Conservation (phyloP, 2,329 filamentous ascomycete genomes). For the Camillea tinctor region DNA sequence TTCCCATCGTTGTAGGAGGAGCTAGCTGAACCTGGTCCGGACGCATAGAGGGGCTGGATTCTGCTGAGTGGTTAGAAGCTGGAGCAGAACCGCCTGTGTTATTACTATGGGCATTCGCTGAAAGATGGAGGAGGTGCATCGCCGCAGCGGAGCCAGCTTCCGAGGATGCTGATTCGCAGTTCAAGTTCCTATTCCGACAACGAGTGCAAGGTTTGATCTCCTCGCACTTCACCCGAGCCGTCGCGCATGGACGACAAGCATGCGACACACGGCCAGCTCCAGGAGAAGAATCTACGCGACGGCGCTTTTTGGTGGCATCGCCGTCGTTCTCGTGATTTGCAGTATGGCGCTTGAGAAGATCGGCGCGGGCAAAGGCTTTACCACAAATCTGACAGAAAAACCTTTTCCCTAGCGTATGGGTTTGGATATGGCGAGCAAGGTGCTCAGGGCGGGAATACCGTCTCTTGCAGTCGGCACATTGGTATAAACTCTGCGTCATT, state of each 20-base stretch:
- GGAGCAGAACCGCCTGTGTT: conserved; percentile 11
- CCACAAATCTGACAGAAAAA: conserved; percentile 42
- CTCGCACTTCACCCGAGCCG: conserved; percentile 54
- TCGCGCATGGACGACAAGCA: conserved; percentile 51
- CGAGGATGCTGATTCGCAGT: conserved; percentile 41
- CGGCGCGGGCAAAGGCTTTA: conserved; percentile 54
- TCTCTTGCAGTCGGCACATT: conserved; percentile 51
- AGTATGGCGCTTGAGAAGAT: conserved; percentile 52
- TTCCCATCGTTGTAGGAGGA: conserved; percentile 13
- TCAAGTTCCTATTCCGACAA: conserved; percentile 46
- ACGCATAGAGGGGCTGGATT: conserved; percentile 14
- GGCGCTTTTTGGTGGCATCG: conserved; percentile 46
- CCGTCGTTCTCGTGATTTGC: conserved; percentile 48
- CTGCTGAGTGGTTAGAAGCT: conserved; percentile 3
- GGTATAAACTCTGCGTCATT: conserved; percentile 39
- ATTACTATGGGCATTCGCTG: conserved; percentile 34
- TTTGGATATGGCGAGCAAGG: conserved; percentile 40
- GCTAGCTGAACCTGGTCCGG: conserved; percentile 16
- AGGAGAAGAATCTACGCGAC: conserved; percentile 44
- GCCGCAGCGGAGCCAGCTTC: conserved; percentile 41
- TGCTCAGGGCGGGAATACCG: conserved; percentile 55
- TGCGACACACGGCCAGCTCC: conserved; percentile 50
- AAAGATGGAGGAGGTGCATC: conserved; percentile 44
- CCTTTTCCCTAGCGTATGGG: conserved; percentile 28
- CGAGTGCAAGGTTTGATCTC: conserved; percentile 54